These are phyloP conservation scores for Orbilia oligospora DNA, from an alignment of 2,329 filamentous ascomycete species.

Conservation along the genomic window DNA sequence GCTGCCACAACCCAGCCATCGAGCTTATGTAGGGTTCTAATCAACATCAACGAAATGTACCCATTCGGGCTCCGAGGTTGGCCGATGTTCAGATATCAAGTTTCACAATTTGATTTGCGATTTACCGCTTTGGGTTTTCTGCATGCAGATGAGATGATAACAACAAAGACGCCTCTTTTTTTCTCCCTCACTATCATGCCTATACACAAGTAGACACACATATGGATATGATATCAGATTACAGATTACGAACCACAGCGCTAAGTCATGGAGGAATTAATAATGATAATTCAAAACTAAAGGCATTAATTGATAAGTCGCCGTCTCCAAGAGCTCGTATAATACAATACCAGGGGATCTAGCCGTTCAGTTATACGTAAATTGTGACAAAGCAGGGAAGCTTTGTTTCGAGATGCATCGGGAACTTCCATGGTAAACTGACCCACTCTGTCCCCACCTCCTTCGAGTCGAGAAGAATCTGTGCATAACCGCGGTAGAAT, in stretches of 20 bases:
- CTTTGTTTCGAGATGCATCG: neutral
- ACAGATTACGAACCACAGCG: conserved; percentile 3
- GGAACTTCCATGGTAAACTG: conserved; percentile 9
- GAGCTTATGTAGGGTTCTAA: too few species aligned
- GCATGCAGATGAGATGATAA: conserved; percentile 34
- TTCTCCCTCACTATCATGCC: neutral
- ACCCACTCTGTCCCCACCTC: neutral
- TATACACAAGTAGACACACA: too few species aligned
- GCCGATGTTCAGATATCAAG: conserved; percentile 5
- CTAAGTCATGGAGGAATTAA: neutral
- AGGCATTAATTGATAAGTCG: conserved; percentile 3
- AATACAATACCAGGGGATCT: neutral
- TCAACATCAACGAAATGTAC: neutral
- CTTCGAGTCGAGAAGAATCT: conserved; percentile 2
- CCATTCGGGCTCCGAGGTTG: neutral
- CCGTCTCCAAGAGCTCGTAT: conserved; percentile 15
- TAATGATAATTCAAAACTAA: neutral
- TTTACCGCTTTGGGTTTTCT: conserved; percentile 26
- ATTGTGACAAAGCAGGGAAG: neutral
- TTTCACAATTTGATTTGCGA: conserved; percentile 38
- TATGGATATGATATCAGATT: conserved; percentile 37
- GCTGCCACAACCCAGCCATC: neutral
- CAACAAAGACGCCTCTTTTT: neutral
- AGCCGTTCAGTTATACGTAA: conserved; percentile 2
- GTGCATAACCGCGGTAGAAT: neutral